phyloP scores from a whole-genome alignment of 2,329 filamentous ascomycete species.

The Cadophora sp. region DNA sequence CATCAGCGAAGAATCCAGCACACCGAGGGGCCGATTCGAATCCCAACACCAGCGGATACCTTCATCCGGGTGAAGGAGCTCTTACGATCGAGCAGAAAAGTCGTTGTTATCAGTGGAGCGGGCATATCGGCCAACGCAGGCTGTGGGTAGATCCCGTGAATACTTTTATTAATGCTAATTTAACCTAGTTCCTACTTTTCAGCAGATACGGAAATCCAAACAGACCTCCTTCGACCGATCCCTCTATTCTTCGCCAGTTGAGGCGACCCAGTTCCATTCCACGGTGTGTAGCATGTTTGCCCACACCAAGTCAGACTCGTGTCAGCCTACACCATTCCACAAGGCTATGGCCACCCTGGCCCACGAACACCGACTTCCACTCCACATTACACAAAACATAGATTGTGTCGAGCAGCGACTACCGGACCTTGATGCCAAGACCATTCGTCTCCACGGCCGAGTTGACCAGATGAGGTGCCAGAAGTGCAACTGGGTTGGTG shows the following conservation, averaged over 20 bases:
- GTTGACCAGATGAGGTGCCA: constrained; percentile 19
- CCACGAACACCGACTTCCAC: no score
- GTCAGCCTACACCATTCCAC: no score
- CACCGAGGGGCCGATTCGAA: background rate
- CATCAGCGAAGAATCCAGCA: background rate
- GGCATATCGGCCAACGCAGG: constrained; percentile 32
- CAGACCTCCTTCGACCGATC: no score
- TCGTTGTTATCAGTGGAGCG: constrained; percentile 34
- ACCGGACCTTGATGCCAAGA: constrained; percentile 33
- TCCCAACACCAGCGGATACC: background rate
- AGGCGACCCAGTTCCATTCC: no score
- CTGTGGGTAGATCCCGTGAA: constrained; percentile 39
- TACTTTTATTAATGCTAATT: background rate
- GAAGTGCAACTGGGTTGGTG: constrained; percentile 31
- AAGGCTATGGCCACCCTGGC: no score
- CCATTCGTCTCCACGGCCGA: constrained; percentile 29
- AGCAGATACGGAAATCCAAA: no score
- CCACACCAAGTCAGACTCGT: no score
- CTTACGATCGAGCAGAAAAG: constrained; percentile 34
- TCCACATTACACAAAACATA: no score
- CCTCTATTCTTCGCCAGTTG: no score
- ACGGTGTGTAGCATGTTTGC: no score
- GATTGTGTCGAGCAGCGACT: background rate
- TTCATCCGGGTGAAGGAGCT: constrained; percentile 28
- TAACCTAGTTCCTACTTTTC: background rate